Evolutionary conservation across 2,329 filamentous ascomycete species (phyloP).

Genomic region (Zymoseptoria ardabiliae): DNA sequence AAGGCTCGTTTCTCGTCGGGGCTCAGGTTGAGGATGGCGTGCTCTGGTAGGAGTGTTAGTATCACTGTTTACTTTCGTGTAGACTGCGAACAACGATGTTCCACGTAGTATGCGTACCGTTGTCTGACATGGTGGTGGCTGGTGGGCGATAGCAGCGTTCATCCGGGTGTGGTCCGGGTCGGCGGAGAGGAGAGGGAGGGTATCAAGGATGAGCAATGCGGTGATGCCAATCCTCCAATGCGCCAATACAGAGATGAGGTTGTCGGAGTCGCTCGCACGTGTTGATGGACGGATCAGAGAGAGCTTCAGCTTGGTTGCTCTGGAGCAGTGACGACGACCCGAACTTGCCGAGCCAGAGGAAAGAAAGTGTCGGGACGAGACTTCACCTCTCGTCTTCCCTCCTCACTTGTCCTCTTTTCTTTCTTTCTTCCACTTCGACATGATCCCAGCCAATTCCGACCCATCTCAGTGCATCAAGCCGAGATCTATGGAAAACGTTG

Average conservation of each 20-base stretch:
- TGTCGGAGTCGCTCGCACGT: background rate
- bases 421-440: background rate
- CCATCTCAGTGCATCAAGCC: background rate
- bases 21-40: constrained; percentile 57
- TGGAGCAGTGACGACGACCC: background rate
- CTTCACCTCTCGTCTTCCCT: background rate
- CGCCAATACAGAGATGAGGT: background rate
- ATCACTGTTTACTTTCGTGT: background rate
- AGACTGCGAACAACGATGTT: background rate
- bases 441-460: background rate
- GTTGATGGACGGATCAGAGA: background rate
- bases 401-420: too few species aligned
- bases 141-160: constrained; percentile 3
- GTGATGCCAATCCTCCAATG: background rate
- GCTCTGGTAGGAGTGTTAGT: constrained; percentile 19
- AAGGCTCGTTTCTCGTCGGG: constrained; percentile 91
- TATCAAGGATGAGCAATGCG: background rate
- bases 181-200: background rate
- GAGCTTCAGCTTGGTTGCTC: background rate
- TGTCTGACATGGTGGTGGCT: constrained; percentile 20
- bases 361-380: background rate
- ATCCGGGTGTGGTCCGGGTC: background rate
- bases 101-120: constrained; percentile 8
- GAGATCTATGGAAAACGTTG: background rate
- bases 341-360: background rate